A percentile compares a stretch with the other conserved stretches of the same genome.
Evolutionary conservation across 1,139 yeast species (phyloP).

Genomic region (Debaryomyces udenii): DNA sequence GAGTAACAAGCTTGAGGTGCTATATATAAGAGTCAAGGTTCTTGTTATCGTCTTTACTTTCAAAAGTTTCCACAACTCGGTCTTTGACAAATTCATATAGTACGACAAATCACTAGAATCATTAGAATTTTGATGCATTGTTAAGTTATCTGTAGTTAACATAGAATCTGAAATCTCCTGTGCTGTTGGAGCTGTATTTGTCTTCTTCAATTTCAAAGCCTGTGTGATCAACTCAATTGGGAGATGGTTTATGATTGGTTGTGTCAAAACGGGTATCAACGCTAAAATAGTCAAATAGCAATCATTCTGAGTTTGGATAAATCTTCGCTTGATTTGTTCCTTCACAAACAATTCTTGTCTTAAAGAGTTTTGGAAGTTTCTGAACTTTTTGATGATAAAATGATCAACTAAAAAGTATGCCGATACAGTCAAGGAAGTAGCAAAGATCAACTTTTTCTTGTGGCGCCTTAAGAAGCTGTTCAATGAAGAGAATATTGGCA

Average conservation of each 20-base stretch:
- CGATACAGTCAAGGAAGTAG: constrained; percentile 62
- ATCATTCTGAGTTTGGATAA: constrained; percentile 91
- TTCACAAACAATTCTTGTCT: constrained; percentile 76
- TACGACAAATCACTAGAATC: constrained; percentile 31
- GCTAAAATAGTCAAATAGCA: constrained; percentile 85
- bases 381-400: constrained; percentile 61
- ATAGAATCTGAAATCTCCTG: constrained; percentile 30
- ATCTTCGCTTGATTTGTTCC: constrained; percentile 75
- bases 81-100: constrained; percentile 55
- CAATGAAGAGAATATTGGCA: constrained; percentile 56
- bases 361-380: constrained; percentile 67
- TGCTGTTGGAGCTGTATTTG: constrained; percentile 15
- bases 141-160: constrained; percentile 46
- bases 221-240: constrained; percentile 77
- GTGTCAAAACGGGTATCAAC: constrained; percentile 73
- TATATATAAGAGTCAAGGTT: constrained; percentile 69
- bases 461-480: constrained; percentile 64
- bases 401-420: constrained; percentile 60
- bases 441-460: constrained; percentile 57
- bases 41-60: constrained; percentile 77
- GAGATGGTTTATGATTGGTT: constrained; percentile 61
- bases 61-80: constrained; percentile 84
- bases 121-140: constrained; percentile 33
- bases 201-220: constrained; percentile 66
- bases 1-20: constrained; percentile 68